Percentiles rank a stretch among this genome's conserved stretches.
Evolutionary conservation across 306 rosid species (phyloP).

Genomic region (Fragaria vesca): DNA sequence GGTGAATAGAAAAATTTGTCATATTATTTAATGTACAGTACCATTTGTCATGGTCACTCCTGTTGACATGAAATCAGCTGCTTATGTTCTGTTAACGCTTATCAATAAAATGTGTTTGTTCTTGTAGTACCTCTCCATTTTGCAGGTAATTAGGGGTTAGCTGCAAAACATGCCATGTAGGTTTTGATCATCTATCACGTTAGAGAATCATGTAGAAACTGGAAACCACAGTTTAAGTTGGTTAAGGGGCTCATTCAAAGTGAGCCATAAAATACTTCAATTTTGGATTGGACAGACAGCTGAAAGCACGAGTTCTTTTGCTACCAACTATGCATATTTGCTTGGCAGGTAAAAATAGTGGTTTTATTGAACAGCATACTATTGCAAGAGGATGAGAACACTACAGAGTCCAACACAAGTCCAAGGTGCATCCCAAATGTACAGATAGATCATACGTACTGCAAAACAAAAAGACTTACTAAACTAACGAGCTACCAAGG

Average conservation of each 20-base stretch:
- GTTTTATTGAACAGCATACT: too few relatives aligned
- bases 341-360: not conserved
- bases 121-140: not conserved
- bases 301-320: too few relatives aligned
- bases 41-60: slow-evolving; percentile 42
- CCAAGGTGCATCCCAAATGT: not conserved
- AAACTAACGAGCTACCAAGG: not conserved
- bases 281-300: too few relatives aligned
- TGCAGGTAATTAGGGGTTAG: not conserved
- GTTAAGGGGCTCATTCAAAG: not conserved
- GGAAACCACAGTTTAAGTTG: not conserved
- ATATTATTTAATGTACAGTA: slow-evolving; percentile 51
- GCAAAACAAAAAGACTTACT: not conserved
- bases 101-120: slow-evolving; percentile 25
- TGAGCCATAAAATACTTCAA: not conserved
- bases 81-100: slow-evolving; percentile 34
- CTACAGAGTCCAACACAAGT: not conserved
- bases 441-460: not conserved
- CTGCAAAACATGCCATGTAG: not conserved
- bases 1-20: slow-evolving; percentile 32
- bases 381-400: not conserved
- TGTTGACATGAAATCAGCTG: slow-evolving; percentile 37
- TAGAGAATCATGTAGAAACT: not conserved
- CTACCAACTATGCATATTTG: not conserved
- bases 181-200: not conserved